Evolutionary conservation across 2,329 filamentous ascomycete species (phyloP).

Genomic region (Venturia asperata): DNA sequence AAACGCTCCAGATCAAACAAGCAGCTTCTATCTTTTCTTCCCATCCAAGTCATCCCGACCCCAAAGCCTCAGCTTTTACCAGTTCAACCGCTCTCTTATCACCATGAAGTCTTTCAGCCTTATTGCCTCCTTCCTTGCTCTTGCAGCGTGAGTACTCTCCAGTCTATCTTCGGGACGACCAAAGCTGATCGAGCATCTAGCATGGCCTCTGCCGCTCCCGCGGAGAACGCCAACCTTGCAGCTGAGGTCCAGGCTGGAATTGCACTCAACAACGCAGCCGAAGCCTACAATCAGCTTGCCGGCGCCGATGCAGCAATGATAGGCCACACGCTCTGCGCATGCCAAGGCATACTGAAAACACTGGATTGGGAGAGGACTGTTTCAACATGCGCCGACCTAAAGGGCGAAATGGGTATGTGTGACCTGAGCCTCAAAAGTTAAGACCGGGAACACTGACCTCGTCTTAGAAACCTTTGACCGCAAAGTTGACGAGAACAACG

Average conservation of each 20-base stretch:
- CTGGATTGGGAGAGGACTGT: too few species aligned
- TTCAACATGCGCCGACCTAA: neutral
- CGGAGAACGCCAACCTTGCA: neutral
- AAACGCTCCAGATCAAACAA: neutral
- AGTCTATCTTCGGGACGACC: neutral
- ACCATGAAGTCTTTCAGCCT: constrained; percentile 4
- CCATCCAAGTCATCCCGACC: neutral
- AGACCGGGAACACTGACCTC: neutral
- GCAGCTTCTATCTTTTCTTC: neutral
- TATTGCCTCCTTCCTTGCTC: constrained; percentile 5
- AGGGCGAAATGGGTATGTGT: constrained; percentile 3
- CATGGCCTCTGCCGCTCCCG: neutral
- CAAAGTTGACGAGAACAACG: neutral
- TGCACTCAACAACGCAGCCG: too few species aligned
- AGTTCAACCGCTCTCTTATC: neutral
- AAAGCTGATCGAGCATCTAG: neutral
- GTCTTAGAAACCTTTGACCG: neutral
- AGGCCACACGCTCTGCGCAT: neutral
- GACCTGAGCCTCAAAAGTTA: neutral
- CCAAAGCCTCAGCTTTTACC: neutral
- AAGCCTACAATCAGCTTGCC: too few species aligned
- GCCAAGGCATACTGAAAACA: too few species aligned
- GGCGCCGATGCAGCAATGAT: neutral
- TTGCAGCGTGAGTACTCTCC: neutral
- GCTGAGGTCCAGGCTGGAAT: too few species aligned